A percentile compares a stretch with the other conserved stretches of the same genome.
phyloP scores from a whole-genome alignment of 371 early-diverging fungal species.

The Circinella minor region DNA sequence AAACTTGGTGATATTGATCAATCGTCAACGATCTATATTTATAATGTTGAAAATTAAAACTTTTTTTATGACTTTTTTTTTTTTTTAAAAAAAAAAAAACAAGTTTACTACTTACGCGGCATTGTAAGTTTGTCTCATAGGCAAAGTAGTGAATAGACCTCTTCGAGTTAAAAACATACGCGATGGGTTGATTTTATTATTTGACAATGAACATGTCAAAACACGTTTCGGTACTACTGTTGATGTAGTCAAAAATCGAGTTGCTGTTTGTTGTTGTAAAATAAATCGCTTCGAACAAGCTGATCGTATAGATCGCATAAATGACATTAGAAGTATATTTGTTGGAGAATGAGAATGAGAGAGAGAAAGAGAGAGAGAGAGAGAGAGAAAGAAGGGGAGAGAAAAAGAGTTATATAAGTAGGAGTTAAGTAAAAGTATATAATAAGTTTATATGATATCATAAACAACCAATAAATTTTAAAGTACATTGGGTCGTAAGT shows the following conservation, averaged over 20 bases:
- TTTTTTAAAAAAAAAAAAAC: not conserved
- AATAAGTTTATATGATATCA: not conserved
- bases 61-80: too few species aligned
- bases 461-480: not conserved
- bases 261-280: not conserved
- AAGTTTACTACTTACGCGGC: not conserved
- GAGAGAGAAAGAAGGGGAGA: too few species aligned
- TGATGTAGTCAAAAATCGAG: not conserved
- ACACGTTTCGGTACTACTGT: constrained; percentile 2
- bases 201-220: not conserved
- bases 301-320: not conserved
- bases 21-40: constrained; percentile 36
- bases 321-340: not conserved
- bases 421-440: too few species aligned
- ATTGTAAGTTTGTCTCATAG: not conserved
- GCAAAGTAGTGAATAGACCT: not conserved
- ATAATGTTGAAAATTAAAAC: too few species aligned
- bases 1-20: constrained; percentile 69
- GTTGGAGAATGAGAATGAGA: not conserved
- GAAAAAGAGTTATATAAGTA: too few species aligned
- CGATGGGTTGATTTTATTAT: not conserved
- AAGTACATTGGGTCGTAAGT: too few species aligned
- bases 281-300: not conserved
- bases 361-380: not conserved
- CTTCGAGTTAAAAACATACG: not conserved